These are phyloP conservation scores for Chara braunii DNA, from an alignment of 139 green algal species.

Conservation along the genomic window DNA sequence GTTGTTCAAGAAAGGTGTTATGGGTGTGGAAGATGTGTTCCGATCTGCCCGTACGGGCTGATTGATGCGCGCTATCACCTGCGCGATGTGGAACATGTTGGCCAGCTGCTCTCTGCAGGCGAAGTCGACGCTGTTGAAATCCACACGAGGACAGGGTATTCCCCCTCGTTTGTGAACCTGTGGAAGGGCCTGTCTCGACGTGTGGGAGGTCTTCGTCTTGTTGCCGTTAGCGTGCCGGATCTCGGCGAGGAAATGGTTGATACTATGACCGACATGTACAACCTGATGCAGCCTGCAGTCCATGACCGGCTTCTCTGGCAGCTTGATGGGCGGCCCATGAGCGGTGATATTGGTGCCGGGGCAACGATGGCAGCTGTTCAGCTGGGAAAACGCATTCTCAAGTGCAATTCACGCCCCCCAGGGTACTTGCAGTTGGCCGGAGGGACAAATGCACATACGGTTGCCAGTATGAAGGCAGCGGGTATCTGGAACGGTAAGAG, in stretches of 20 bases:
- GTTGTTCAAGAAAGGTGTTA: conserved; percentile 35
- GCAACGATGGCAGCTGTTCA: conserved; percentile 12
- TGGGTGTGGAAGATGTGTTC: conserved; percentile 33
- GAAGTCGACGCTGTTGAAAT: conserved; percentile 39
- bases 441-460: conserved; percentile 32
- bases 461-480: not conserved
- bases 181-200: conserved; percentile 6
- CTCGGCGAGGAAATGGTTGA: no score
- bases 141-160: conserved; percentile 31
- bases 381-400: conserved; percentile 17
- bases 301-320: no score
- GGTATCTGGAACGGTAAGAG: conserved; percentile 1
- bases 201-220: conserved; percentile 16
- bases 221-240: conserved; percentile 24
- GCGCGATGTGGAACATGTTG: not conserved
- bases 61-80: conserved; percentile 20
- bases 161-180: conserved; percentile 11
- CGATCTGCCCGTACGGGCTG: conserved; percentile 29
- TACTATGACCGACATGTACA: no score
- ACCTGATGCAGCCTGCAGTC: no score
- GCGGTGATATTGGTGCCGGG: conserved; percentile 34
- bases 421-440: conserved; percentile 38
- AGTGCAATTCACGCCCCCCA: conserved; percentile 4
- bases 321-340: conserved; percentile 39
- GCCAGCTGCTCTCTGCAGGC: not conserved